Percentiles rank a stretch among this genome's conserved stretches.
phyloP scores from a whole-genome alignment of 106 monocot species.

The Allium fistulosum region DNA sequence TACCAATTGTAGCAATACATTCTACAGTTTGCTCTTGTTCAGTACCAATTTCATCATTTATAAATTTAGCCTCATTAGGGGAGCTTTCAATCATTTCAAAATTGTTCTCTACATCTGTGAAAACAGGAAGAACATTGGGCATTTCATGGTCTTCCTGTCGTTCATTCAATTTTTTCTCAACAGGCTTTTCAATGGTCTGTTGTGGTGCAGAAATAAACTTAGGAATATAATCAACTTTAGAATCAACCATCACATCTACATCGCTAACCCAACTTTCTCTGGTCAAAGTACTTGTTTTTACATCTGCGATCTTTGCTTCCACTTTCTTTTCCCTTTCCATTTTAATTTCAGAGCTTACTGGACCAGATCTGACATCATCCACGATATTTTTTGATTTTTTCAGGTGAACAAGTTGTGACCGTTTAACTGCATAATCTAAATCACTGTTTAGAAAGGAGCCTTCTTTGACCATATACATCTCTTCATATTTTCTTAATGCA shows the following conservation, averaged over 20 bases:
- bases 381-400: conserved; percentile 64
- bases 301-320: conserved; percentile 2
- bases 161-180: background rate
- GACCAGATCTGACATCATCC: conserved; percentile 52
- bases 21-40: background rate
- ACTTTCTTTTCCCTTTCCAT: conserved; percentile 4
- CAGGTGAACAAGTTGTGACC: conserved; percentile 57
- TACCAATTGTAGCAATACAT: background rate
- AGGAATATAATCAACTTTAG: conserved; percentile 7
- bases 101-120: background rate
- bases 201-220: conserved; percentile 1
- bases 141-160: conserved; percentile 3
- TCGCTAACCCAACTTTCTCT: conserved; percentile 1
- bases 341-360: conserved; percentile 6
- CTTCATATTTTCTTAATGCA: conserved; percentile 53
- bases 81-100: conserved; percentile 7
- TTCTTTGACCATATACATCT: conserved; percentile 86
- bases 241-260: conserved; percentile 25
- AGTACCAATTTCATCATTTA: conserved; percentile 7
- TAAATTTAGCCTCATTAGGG: background rate
- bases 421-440: conserved; percentile 52
- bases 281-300: background rate
- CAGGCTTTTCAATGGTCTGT: conserved; percentile 5
- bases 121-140: background rate
- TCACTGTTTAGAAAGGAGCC: conserved; percentile 72